Base-by-base conservation (phyloP, 2,329 filamentous ascomycete species). In the Calonectria multiphialidica region DNA sequence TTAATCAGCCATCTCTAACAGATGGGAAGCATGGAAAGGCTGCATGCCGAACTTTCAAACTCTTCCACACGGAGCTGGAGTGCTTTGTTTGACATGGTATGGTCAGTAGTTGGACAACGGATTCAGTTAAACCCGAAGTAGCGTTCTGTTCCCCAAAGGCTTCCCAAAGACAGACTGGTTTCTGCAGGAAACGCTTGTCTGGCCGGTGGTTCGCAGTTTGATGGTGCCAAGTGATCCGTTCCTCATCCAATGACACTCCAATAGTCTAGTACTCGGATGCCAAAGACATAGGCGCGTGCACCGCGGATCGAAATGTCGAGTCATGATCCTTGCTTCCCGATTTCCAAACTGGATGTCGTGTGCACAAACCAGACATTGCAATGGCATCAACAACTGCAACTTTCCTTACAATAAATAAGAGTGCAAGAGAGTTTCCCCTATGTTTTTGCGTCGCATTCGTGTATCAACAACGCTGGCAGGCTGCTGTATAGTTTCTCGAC, bases 241-340 rank as follows among this genome's bases (percentile, higher is more conserved):
- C 57, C 23, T 25, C 9, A 28, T 57, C n/a, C 12, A 45, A 50
- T 35, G 15, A n/a, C 18, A 45, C 8, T 12, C 47, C 47, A 25
- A 13, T 25, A 12, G 15, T 23, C 47, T 30, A 23, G n/a, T 45
- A 21, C 42, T 33, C 30, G 45, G 30, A 16, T 44, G 33, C 21
- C 35, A 21, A 63, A 49, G 13, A 49, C 13, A 42, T 21, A 42
- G 44, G 49, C 40, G 42, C 37, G n/a, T 37, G 18, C 25, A 12
- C 12, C 37, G 23, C 12, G 53, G 18, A n/a, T 37, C 35, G 12
- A 47, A 49, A 30, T 40, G 21, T 62, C 59, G 66, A 69, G 66
- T 69, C 66, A 69, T 69, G 18, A 64, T 35, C 66, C 66, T 64
- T 64, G 66, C 35, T 18, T 45, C n/a, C 4, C 18, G n/a, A 45